phyloP scores from a whole-genome alignment of 306 rosid species.

The Inga leiocalycina region DNA sequence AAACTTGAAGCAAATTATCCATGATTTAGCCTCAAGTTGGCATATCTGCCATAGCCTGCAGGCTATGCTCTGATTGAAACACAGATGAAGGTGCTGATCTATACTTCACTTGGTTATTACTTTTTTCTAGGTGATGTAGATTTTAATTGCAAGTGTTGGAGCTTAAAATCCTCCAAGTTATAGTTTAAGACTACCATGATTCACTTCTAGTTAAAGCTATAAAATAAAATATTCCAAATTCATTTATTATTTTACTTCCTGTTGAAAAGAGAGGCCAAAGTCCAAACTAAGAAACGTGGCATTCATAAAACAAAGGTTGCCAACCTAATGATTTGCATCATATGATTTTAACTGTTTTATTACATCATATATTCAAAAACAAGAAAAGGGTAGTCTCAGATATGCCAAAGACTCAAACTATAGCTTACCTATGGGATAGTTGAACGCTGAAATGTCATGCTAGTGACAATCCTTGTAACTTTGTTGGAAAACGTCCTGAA shows the following conservation, averaged over 20 bases:
- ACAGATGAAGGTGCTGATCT: neutral
- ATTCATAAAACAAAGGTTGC: neutral
- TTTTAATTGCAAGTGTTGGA: neutral
- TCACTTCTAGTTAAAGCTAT: neutral
- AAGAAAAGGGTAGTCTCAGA: slow-evolving; percentile 17
- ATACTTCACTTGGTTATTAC: neutral
- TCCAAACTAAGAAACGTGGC: neutral
- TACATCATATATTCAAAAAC: neutral
- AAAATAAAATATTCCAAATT: neutral
- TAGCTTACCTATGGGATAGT: neutral
- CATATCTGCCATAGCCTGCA: neutral
- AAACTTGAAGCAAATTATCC: neutral
- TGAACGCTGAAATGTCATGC: slow-evolving; percentile 9
- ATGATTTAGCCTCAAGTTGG: neutral
- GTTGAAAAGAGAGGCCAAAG: neutral
- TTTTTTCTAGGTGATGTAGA: neutral
- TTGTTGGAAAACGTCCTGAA: neutral
- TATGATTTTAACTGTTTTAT: slow-evolving; percentile 4
- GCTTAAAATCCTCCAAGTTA: neutral
- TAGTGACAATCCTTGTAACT: neutral
- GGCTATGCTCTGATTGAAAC: slow-evolving; percentile 10
- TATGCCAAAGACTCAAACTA: slow-evolving; percentile 2
- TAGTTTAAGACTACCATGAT: neutral
- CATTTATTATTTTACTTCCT: neutral
- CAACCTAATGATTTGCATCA: neutral